Conservation (phyloP, 148 eudicot genomes). For the Rhododendron vialii region DNA sequence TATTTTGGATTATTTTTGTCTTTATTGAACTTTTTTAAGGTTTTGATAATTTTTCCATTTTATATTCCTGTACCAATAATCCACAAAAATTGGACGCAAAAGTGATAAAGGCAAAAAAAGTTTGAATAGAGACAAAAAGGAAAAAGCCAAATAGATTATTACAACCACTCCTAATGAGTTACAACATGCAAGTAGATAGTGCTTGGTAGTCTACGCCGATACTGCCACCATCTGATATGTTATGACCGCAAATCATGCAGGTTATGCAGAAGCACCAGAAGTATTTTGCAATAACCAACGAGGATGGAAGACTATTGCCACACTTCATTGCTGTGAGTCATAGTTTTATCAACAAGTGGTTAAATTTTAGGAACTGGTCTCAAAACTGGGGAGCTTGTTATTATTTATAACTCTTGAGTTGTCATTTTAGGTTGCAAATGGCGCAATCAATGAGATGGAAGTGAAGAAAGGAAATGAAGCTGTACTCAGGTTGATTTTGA, state of each 20-base stretch:
- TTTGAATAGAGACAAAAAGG: background rate
- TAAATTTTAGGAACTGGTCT: background rate
- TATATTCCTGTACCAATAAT: background rate
- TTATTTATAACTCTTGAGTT: background rate
- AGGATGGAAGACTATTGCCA: conserved; percentile 64
- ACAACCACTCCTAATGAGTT: background rate
- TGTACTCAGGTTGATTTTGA: conserved; percentile 70
- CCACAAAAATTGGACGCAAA: background rate
- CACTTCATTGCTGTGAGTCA: conserved; percentile 81
- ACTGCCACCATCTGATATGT: background rate
- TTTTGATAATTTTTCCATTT: background rate
- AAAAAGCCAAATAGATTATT: too few relatives aligned
- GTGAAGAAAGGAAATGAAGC: conserved; percentile 98
- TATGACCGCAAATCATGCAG: conserved; percentile 32
- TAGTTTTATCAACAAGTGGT: background rate
- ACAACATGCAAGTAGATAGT: background rate
- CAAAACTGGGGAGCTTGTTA: background rate
- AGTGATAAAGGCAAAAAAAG: background rate
- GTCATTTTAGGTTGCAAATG: conserved; percentile 82
- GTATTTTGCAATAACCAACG: conserved; percentile 78
- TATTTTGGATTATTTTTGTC: background rate
- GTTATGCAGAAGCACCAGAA: conserved; percentile 99
- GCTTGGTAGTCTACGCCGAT: background rate
- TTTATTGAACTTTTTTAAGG: too few relatives aligned
- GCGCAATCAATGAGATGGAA: conserved; percentile 62